These are phyloP conservation scores for Singerocomus inundabilis DNA, from an alignment of 1,284 basidiomycete species.

Conservation along the genomic window DNA sequence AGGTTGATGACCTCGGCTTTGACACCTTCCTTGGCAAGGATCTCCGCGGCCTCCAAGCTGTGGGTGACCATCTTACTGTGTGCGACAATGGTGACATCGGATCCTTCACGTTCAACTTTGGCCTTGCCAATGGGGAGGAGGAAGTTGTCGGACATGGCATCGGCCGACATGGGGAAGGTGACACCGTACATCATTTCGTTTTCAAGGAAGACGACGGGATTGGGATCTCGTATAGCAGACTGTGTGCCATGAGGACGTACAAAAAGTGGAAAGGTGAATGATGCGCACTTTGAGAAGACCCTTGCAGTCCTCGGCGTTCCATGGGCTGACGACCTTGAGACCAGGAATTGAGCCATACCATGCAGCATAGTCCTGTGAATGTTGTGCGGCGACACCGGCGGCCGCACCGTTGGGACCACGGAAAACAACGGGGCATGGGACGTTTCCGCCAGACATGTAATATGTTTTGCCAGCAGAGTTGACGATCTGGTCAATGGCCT, in stretches of 20 bases:
- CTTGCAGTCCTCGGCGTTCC: slow-evolving; percentile 97
- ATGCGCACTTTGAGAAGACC: slow-evolving; percentile 86
- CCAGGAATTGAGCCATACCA: slow-evolving; percentile 98
- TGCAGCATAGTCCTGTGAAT: slow-evolving; percentile 88
- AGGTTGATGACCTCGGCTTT: slow-evolving; percentile 99
- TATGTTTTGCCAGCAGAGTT: slow-evolving; percentile 99
- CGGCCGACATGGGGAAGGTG: slow-evolving; percentile 92
- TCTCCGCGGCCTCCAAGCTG: slow-evolving; percentile 90
- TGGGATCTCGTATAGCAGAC: slow-evolving; percentile 97
- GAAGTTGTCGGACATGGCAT: slow-evolving; percentile 96
- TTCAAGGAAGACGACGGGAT: slow-evolving; percentile 97
- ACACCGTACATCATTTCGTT: slow-evolving; percentile 99
- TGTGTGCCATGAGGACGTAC: slow-evolving; percentile 32
- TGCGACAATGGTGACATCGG: slow-evolving; percentile 93
- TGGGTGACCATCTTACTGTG: slow-evolving; percentile 97
- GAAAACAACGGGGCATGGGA: slow-evolving; percentile 98
- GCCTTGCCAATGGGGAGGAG: slow-evolving; percentile 95
- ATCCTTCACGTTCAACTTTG: slow-evolving; percentile 92
- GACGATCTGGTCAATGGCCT: slow-evolving; percentile 99
- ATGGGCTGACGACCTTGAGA: slow-evolving; percentile 96
- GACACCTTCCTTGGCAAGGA: slow-evolving; percentile 93
- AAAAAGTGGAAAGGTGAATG: neutral
- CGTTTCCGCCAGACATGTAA: slow-evolving; percentile 99
- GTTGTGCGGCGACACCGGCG: slow-evolving; percentile 92
- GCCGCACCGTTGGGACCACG: slow-evolving; percentile 99